Base-by-base conservation (phyloP, 345 rosid species). In the Crucihimalaya himalaica region DNA sequence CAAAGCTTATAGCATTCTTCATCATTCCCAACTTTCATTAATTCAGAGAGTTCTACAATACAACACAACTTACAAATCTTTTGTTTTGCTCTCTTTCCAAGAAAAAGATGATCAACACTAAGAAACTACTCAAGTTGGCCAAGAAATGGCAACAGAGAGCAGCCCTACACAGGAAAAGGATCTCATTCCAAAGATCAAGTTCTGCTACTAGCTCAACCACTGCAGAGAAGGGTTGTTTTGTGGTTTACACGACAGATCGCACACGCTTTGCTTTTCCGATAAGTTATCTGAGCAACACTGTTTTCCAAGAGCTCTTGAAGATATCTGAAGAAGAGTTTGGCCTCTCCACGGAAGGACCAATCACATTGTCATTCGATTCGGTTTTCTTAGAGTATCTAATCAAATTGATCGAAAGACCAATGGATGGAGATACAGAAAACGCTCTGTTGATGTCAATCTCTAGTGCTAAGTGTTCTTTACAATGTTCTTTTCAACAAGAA, bases 181-280 rank as follows among this genome's bases (percentile, higher is more conserved):
- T 31, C 40, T 56, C 42, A 31, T 31, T 56, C 5, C 25, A 31
- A 6, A 70, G 66, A 31, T 31, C 66, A 35, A 16, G 0, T 13
- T 1, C 42, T 2, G 18, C 39, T 29, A 50, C 8, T 11, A 11
- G 7, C 43, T 21, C 61, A 52, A 14, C 72, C 6, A 0, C n/a
- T 1, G 7, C 5, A 27, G 54, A 56, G 13, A 69, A 56, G 29
- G 78, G 78, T 1, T 74, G 77, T 46, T 81, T 75, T 19, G 61
- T 66, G 42, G 72, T 68, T 4, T 81, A 78, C 73, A 27, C 28
- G 4, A 4, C 34, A 3, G 73, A 69, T 55, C 7, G n/a, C n/a
- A n/a, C n/a, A n/a, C n/a, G 39, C 12, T 40, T 5, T 39, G 45
- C 45, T 13, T 39, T 34, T 34, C 39, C 39, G 12, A 39, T 39